Percentiles rank a stretch among this genome's conserved stretches.
phyloP scores from a whole-genome alignment of 768 basidiomycete species.

The Chalciporus sphaerocephalus region DNA sequence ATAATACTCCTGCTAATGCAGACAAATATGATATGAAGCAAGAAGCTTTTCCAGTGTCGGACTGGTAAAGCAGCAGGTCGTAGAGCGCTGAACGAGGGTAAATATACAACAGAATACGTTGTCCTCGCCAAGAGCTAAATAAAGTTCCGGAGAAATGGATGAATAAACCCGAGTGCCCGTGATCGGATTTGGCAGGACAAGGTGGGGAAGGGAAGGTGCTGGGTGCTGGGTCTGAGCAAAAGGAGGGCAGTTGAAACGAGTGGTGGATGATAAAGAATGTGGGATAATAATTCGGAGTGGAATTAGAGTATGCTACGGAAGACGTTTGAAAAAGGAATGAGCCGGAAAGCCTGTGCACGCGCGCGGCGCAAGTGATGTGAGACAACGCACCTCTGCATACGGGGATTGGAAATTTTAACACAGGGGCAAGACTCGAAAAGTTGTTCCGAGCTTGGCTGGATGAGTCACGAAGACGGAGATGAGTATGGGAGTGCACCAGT shows the following conservation, averaged over 20 bases:
- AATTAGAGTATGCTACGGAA: slow-evolving; percentile 10
- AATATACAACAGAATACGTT: slow-evolving; percentile 16
- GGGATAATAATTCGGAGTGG: slow-evolving; percentile 1
- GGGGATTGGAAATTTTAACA: neutral
- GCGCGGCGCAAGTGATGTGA: too few species aligned
- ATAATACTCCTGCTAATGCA: slow-evolving; percentile 14
- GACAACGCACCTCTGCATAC: slow-evolving; percentile 19
- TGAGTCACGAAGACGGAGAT: slow-evolving; percentile 3
- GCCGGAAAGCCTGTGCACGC: neutral
- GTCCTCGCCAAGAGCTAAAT: slow-evolving; percentile 9
- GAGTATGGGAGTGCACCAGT: too few species aligned
- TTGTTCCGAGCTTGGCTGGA: slow-evolving; percentile 1
- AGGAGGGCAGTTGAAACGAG: slow-evolving; percentile 12
- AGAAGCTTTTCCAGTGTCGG: neutral
- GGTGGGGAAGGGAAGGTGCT: neutral
- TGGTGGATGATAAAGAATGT: slow-evolving; percentile 12
- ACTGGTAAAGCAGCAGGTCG: neutral
- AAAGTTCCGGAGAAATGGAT: slow-evolving; percentile 14
- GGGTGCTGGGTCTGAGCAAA: neutral
- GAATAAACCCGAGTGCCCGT: slow-evolving; percentile 4
- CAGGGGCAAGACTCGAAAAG: slow-evolving; percentile 1
- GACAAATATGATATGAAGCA: neutral
- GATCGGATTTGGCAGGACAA: slow-evolving; percentile 10
- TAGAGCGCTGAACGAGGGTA: slow-evolving; percentile 6
- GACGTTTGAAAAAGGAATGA: neutral